These are phyloP conservation scores for Pseudogymnoascus pannorum DNA, from an alignment of 2,329 filamentous ascomycete species.

Conservation along the genomic window DNA sequence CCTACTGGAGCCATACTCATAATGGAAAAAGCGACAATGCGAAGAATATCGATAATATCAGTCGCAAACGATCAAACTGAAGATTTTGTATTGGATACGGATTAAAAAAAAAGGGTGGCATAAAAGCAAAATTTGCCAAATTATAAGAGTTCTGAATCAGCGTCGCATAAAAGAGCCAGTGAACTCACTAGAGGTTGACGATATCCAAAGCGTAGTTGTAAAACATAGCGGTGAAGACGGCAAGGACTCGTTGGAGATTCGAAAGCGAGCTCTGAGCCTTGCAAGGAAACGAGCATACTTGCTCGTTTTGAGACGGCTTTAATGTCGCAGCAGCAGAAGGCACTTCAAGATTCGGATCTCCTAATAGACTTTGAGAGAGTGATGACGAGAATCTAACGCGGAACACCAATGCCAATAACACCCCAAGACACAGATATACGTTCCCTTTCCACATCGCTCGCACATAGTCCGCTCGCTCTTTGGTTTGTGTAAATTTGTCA, in stretches of 20 bases:
- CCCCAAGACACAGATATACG: slow-evolving; percentile 81
- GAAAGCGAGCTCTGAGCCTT: neutral
- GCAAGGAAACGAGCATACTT: neutral
- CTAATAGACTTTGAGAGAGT: slow-evolving; percentile 19
- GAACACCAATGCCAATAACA: slow-evolving; percentile 63
- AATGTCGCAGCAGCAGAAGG: neutral
- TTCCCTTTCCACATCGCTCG: slow-evolving; percentile 78
- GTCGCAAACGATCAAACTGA: neutral
- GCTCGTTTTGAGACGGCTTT: neutral
- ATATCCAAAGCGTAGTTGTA: neutral
- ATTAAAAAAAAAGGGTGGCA: neutral
- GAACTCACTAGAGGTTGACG: neutral
- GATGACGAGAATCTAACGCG: slow-evolving; percentile 31
- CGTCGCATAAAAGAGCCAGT: neutral
- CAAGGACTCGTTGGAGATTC: neutral
- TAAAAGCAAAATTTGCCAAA: neutral
- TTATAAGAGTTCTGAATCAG: neutral
- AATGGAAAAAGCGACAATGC: neutral
- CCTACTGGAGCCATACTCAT: neutral
- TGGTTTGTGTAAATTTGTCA: no score
- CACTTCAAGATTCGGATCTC: slow-evolving; percentile 24
- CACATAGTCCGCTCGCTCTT: no score
- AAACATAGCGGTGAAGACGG: neutral
- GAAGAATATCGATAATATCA: neutral
- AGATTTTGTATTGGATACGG: neutral